Evolutionary conservation across 768 basidiomycete genomes (phyloP).

Genomic region (Vararia minispora): DNA sequence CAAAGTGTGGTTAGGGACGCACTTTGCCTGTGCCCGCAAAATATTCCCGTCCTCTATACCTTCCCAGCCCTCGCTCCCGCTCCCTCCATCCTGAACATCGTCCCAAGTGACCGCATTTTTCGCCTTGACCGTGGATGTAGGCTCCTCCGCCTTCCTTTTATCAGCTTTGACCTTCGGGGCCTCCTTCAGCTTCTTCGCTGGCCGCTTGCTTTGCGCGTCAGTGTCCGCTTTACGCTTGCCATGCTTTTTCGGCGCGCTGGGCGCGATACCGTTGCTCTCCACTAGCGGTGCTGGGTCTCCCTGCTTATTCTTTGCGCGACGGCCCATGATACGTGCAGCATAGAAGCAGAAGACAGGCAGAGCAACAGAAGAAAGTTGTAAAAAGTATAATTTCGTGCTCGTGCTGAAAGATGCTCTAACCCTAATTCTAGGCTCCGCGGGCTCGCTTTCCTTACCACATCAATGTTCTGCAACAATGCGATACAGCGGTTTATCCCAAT

Average conservation of each 20-base stretch:
- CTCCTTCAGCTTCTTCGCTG: conserved; percentile 27
- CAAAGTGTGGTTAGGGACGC: conserved; percentile 10
- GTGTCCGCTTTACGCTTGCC: conserved; percentile 64
- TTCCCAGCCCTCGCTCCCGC: conserved; percentile 45
- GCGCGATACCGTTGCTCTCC: conserved; percentile 23
- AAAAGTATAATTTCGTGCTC: no score
- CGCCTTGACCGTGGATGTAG: conserved; percentile 10
- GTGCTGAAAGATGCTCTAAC: no score
- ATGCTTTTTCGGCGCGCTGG: conserved; percentile 39
- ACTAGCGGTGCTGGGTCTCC: conserved; percentile 48
- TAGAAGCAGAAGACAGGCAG: background rate
- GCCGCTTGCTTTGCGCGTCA: conserved; percentile 20
- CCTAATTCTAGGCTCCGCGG: no score
- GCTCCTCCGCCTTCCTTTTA: conserved; percentile 13
- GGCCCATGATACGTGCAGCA: conserved; percentile 45
- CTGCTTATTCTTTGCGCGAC: conserved; percentile 81
- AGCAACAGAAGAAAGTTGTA: background rate
- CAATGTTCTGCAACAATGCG: no score
- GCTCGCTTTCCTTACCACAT: no score
- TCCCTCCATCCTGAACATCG: conserved; percentile 21
- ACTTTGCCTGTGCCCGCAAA: conserved; percentile 34
- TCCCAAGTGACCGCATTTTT: conserved; percentile 15
- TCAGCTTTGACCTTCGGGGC: conserved; percentile 16
- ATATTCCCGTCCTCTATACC: conserved; percentile 41
- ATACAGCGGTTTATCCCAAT: conserved; percentile 46